A percentile compares a stretch with the other conserved stretches of the same genome.
phyloP scores from a whole-genome alignment of 495 filamentous ascomycete genomes.

The Xylaria grammica region DNA sequence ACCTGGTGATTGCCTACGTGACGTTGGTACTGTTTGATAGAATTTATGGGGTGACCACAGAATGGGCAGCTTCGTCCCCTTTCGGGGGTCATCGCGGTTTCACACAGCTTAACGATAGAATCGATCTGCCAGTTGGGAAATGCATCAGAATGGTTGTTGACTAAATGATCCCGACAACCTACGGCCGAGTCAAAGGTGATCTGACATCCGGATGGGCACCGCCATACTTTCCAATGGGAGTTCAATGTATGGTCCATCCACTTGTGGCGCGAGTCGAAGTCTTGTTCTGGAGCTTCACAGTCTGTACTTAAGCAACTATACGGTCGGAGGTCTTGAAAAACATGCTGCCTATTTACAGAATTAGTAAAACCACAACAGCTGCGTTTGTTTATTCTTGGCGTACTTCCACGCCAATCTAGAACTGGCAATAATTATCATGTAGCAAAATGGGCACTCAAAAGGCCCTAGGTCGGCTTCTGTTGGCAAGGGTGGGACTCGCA shows the following conservation, averaged over 20 bases:
- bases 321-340: neutral
- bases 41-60: neutral
- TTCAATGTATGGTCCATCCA: neutral
- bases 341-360: neutral
- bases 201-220: slow-evolving; percentile 1
- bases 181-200: neutral
- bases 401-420: neutral
- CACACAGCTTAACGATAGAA: neutral
- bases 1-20: neutral
- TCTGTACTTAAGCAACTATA: neutral
- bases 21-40: neutral
- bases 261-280: neutral
- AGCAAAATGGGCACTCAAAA: neutral
- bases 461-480: neutral
- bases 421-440: neutral
- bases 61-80: neutral
- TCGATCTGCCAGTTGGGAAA: neutral
- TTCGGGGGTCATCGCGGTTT: neutral
- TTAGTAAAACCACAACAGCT: no score
- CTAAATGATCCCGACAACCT: neutral
- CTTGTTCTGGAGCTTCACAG: neutral
- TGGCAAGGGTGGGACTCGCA: neutral
- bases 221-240: neutral
- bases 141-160: neutral
- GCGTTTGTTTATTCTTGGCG: neutral